These are phyloP conservation scores for Pharnaceum exiguum DNA, from an alignment of 148 eudicot species.

Conservation along the genomic window DNA sequence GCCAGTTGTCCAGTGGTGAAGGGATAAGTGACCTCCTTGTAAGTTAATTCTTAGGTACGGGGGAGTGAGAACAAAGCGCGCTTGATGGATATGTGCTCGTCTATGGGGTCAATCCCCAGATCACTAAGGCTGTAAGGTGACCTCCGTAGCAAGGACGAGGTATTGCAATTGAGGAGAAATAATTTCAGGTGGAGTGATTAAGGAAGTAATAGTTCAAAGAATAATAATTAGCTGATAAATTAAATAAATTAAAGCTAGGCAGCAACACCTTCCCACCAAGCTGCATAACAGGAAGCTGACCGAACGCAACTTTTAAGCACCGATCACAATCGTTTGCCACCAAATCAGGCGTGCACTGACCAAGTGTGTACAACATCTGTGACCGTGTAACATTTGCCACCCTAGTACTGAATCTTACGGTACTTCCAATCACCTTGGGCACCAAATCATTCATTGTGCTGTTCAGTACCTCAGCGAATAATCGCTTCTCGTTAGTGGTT, in stretches of 20 bases:
- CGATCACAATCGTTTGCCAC: neutral
- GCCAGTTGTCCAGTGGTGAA: no score
- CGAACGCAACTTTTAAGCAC: slow-evolving; percentile 6
- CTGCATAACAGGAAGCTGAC: neutral
- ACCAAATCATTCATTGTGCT: slow-evolving; percentile 5
- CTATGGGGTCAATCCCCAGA: no score
- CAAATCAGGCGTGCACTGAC: slow-evolving; percentile 16
- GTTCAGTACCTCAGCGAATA: neutral
- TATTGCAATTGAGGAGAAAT: neutral
- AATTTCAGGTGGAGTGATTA: no score
- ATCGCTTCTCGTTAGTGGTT: neutral
- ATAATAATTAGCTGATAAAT: neutral
- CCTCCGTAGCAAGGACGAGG: neutral
- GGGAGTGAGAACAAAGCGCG: no score
- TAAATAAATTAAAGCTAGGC: slow-evolving; percentile 27
- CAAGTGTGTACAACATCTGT: slow-evolving; percentile 7
- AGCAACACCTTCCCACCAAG: slow-evolving; percentile 19
- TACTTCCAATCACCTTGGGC: neutral
- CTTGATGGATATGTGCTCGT: no score
- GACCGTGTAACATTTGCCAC: neutral
- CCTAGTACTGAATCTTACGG: slow-evolving; percentile 1
- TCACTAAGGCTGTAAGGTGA: no score
- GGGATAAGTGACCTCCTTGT: no score
- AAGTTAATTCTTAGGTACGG: no score
- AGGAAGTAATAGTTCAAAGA: neutral